Conservation (phyloP, 108 stramenopile species). For the Cyclotella baltica region DNA sequence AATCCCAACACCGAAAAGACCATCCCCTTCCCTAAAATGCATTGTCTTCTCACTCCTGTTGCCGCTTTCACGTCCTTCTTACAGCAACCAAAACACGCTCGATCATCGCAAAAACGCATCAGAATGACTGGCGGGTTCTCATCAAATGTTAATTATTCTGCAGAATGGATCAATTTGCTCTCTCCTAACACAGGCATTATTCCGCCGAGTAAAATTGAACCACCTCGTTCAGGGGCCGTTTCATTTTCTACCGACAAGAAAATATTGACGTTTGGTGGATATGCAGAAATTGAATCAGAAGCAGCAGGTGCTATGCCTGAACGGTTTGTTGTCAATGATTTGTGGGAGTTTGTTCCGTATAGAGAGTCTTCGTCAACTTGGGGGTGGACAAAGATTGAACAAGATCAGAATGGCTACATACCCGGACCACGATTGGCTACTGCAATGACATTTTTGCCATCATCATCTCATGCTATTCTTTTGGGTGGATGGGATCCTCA, state of each 20-base stretch:
- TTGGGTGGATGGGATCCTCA: slow-evolving; percentile 85
- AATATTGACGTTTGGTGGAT: slow-evolving; percentile 73
- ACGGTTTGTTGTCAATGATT: slow-evolving; percentile 61
- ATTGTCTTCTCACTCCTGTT: too few species aligned
- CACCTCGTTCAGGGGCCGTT: slow-evolving; percentile 73
- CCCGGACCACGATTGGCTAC: slow-evolving; percentile 70
- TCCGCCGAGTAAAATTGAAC: slow-evolving; percentile 33
- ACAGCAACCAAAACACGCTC: too few species aligned
- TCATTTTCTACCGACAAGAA: slow-evolving; percentile 45
- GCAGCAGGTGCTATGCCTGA: slow-evolving; percentile 1
- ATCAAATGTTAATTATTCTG: slow-evolving; percentile 20
- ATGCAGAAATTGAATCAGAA: slow-evolving; percentile 56
- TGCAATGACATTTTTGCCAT: slow-evolving; percentile 50
- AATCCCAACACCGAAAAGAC: too few species aligned
- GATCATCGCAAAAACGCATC: background rate
- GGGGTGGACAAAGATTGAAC: slow-evolving; percentile 45
- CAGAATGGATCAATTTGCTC: slow-evolving; percentile 50
- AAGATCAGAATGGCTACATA: slow-evolving; percentile 13
- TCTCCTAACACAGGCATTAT: slow-evolving; percentile 21
- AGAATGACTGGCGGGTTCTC: background rate
- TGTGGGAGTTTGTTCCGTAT: slow-evolving; percentile 61
- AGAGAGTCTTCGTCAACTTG: slow-evolving; percentile 18
- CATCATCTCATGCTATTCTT: slow-evolving; percentile 20
- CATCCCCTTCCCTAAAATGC: too few species aligned
- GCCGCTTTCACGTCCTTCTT: too few species aligned